Conservation (phyloP, 2,329 filamentous ascomycete species). For the Diaporthe aspalathi region DNA sequence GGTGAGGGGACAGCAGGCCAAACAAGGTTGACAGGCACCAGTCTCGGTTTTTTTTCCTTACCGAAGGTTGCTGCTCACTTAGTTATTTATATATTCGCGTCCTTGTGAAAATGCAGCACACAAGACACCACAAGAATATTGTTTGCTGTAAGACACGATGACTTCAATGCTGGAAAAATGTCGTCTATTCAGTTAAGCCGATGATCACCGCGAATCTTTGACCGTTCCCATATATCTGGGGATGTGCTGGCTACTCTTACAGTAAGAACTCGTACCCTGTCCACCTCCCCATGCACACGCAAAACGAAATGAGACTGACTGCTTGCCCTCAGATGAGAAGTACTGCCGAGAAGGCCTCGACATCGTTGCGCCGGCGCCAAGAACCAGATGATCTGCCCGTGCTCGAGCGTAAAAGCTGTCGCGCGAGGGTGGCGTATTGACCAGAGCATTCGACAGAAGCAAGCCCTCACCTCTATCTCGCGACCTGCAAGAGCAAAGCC, state of each 20-base stretch:
- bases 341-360: neutral
- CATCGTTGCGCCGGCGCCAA: neutral
- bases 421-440: neutral
- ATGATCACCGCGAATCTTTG: neutral
- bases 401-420: too few species aligned
- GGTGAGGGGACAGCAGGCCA: too few species aligned
- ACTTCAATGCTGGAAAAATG: too few species aligned
- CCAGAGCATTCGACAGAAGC: neutral
- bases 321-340: neutral
- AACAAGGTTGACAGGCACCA: too few species aligned
- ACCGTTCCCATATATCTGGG: neutral
- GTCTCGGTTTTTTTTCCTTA: too few species aligned
- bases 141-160: too few species aligned
- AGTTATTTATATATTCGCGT: too few species aligned
- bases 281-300: neutral
- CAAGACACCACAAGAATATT: too few species aligned
- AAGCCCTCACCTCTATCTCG: neutral
- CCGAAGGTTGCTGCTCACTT: too few species aligned
- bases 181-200: neutral
- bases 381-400: neutral
- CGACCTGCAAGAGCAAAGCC: neutral
- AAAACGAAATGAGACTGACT: neutral
- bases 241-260: neutral
- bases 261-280: neutral
- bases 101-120: too few species aligned